Evolutionary conservation across 2,329 filamentous ascomycete species (phyloP), one percentile per base, ranked within the genome.

Genomic region (Verticillium nonalfalfae): DNA sequence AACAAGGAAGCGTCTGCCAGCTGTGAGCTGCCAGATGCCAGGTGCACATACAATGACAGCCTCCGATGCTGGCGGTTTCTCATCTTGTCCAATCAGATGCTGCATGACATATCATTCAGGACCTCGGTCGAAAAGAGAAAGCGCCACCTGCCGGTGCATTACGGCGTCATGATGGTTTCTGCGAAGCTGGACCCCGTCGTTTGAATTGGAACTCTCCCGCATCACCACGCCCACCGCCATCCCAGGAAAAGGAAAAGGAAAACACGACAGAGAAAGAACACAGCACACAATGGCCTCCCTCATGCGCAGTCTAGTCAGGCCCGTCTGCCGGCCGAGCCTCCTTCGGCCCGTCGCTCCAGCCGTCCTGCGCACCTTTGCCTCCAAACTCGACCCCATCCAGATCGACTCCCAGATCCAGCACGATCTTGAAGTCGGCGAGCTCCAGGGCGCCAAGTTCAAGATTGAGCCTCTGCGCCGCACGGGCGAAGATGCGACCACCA

Each of bases 391-490:
- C 21, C 62, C 67, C 18, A n/a, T 62, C 52, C 54, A 63, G 34
- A 62, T 57, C 39, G 60, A 63, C 18, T 57, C 58, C 18, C 57
- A 67, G 54, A 62, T 40, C 62, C 62, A 61, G 21, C 58, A 64
- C 45, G 91, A 97, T 68, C 83, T 96, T 63, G 87, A 81, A 55
- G 90, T 95, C 69, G 93, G 92, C 71, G 92, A 97, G 81, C 86
- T 97, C 71, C 87, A 96, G 73, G 92, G 92, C 67, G 90, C 89
- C 65, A 84, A 85, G 62, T 97, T 98, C 78, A 90, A 86, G 74
- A 88, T 98, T 70, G 91, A 96, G 81, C 95, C 95, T n/a, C 77
- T 98, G 67, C 86, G 90, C 64, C 85, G 95, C 58, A 85, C 84
- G 9, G 93, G 93, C 69, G 95, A 99, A 77, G 90, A 95, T 77